A percentile compares a stretch with the other conserved stretches of the same genome.
These are phyloP conservation scores for Syncephalastrum sp. DNA, from an alignment of 371 early-diverging fungal species.

Conservation along the genomic window DNA sequence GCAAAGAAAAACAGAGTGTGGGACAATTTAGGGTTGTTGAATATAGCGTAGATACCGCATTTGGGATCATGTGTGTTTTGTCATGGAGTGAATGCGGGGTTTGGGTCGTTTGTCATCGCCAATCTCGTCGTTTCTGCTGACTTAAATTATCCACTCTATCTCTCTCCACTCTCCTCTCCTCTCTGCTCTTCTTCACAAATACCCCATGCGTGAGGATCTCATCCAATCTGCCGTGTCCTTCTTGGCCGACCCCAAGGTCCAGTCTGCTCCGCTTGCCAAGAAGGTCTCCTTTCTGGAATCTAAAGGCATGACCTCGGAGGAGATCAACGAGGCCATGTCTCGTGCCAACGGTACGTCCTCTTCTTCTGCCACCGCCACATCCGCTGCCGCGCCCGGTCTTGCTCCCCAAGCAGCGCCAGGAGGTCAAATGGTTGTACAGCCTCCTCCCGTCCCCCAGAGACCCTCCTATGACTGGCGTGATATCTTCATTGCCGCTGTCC, in stretches of 20 bases:
- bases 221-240: slow-evolving; percentile 89
- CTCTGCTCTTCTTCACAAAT: neutral
- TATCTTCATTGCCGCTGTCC: slow-evolving; percentile 85
- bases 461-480: slow-evolving; percentile 90
- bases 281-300: slow-evolving; percentile 92
- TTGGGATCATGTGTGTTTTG: slow-evolving; percentile 1
- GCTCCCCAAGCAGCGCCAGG: slow-evolving; percentile 16
- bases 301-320: slow-evolving; percentile 90
- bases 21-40: neutral
- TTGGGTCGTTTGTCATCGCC: no score
- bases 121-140: no score
- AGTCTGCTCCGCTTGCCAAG: slow-evolving; percentile 83
- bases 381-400: slow-evolving; percentile 18
- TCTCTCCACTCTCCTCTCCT: neutral
- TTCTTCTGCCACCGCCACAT: slow-evolving; percentile 15
- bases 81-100: no score
- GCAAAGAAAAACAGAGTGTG: slow-evolving; percentile 1
- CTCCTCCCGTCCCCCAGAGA: slow-evolving; percentile 68
- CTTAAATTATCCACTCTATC: slow-evolving; percentile 1
- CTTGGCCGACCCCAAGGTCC: slow-evolving; percentile 90
- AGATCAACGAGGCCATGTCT: slow-evolving; percentile 90
- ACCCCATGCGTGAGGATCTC: slow-evolving; percentile 72
- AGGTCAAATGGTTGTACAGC: slow-evolving; percentile 17
- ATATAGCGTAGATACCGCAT: no score
- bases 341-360: slow-evolving; percentile 52